These are phyloP conservation scores for Nelumbo lutea DNA, from an alignment of 164 flowering plant species.

Conservation along the genomic window DNA sequence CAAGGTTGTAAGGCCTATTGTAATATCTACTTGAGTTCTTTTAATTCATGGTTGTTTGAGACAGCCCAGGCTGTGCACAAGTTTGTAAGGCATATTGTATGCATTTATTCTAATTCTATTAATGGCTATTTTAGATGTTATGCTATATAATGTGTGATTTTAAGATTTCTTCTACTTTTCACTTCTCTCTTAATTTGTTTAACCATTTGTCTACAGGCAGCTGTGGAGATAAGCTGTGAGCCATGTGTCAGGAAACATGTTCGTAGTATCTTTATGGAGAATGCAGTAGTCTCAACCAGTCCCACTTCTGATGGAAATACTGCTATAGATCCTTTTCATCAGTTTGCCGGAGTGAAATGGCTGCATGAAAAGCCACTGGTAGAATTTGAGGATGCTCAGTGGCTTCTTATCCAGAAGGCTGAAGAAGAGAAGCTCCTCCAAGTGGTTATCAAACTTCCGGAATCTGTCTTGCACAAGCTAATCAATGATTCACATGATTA, in stretches of 20 bases:
- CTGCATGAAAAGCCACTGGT: constrained; percentile 67
- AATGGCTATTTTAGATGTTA: background rate
- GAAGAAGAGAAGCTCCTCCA: constrained; percentile 93
- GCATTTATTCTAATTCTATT: background rate
- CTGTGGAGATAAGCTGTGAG: constrained; percentile 91
- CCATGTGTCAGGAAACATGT: constrained; percentile 83
- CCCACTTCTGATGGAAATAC: constrained; percentile 76
- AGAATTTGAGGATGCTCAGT: constrained; percentile 80
- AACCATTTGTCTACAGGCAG: constrained; percentile 42
- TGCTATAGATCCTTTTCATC: constrained; percentile 81
- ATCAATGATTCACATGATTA: constrained; percentile 47
- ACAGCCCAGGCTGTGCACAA: constrained; percentile 78
- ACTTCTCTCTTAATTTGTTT: background rate
- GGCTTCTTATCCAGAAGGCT: constrained; percentile 96
- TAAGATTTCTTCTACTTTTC: background rate
- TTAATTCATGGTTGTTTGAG: constrained; percentile 36
- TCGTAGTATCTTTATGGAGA: constrained; percentile 62
- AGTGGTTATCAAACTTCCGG: constrained; percentile 66
- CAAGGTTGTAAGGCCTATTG: too few species aligned
- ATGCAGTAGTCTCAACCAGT: constrained; percentile 70
- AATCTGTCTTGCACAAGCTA: constrained; percentile 37
- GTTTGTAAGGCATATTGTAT: constrained; percentile 97
- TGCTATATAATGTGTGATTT: background rate
- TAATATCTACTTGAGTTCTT: too few species aligned
- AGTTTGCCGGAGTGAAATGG: constrained; percentile 85